These are phyloP conservation scores for Xylaria sp. DNA, from an alignment of 2,329 filamentous ascomycete species.

Conservation along the genomic window DNA sequence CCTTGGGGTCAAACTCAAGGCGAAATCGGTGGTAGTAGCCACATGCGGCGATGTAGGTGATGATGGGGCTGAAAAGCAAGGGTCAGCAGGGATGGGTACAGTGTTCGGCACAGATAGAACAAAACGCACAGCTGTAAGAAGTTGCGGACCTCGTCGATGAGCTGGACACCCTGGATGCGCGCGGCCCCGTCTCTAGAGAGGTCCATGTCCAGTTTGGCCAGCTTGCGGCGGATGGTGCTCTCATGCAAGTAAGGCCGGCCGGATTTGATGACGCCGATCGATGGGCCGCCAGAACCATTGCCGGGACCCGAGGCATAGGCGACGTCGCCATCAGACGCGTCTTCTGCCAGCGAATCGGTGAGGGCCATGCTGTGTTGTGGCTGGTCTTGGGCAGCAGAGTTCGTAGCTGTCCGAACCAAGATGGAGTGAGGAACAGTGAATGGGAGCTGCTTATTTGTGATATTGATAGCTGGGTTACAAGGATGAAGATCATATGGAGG, in stretches of 20 bases:
- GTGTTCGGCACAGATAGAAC: constrained; percentile 3
- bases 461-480: constrained; percentile 2
- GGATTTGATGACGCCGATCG: constrained; percentile 50
- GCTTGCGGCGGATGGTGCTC: constrained; percentile 78
- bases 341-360: constrained; percentile 28
- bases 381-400: neutral
- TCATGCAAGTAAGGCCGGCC: constrained; percentile 81
- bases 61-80: constrained; percentile 72
- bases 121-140: constrained; percentile 77
- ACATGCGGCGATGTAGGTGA: constrained; percentile 91
- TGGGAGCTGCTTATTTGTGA: neutral
- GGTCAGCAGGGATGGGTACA: constrained; percentile 29
- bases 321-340: constrained; percentile 31
- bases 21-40: constrained; percentile 96
- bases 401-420: neutral
- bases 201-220: constrained; percentile 76
- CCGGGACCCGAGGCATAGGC: constrained; percentile 24
- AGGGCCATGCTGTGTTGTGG: constrained; percentile 30
- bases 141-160: constrained; percentile 87
- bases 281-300: constrained; percentile 36
- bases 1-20: constrained; percentile 82
- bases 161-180: constrained; percentile 85
- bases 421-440: neutral
- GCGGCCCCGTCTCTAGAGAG: constrained; percentile 82
- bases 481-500: neutral